Evolutionary conservation across 371 early-diverging fungal genomes (phyloP), one percentile per base, ranked within the genome.

Genomic region (Mucor indicus): DNA sequence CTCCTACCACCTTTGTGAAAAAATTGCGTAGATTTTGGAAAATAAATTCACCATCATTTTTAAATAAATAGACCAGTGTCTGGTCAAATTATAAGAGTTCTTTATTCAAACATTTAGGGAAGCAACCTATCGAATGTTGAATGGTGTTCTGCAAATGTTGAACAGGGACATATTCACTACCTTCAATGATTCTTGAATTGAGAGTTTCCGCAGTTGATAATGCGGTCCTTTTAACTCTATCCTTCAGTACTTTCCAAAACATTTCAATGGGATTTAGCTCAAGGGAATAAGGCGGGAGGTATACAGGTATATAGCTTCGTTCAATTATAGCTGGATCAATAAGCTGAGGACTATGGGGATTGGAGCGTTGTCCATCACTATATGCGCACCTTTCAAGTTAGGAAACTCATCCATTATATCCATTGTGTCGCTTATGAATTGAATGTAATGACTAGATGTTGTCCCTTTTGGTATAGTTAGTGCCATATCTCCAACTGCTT

Each of bases 381-480:
- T 12, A 24, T 29, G 20, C 25, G 22, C 42, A 1, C 35, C 38
- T 16, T 33, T 33, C 32, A 49, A 32, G 2, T 49, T 42, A 1
- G 52, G 46, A 20, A 38, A 53, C 22, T 55, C 48, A 27, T 57
- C 43, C 35, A 66, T 29, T 2, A 57, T 23, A 38, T 60, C 52
- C 33, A 66, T 12, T 8, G 58, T 53, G 6, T 42, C 41, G 1
- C 33, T 47, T 8, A 51, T 13, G 31, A 39, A 38, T 13, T 38
- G 11, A 24, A 38, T 0, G 19, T 30, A 48, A 48, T 39, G 39
- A 22, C 35, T 35, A 5, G 35, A 6, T 30, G 16, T 40, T 5
- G 42, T 50, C 21, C 42, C 42, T 19, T 35, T 35, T 24, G 37
- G 33, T 23, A 25, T 41, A 4, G 30, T n/a, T 12, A 10, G 12